phyloP scores from a whole-genome alignment of 2,329 filamentous ascomycete species.

The Ascocoryne sarcoides region DNA sequence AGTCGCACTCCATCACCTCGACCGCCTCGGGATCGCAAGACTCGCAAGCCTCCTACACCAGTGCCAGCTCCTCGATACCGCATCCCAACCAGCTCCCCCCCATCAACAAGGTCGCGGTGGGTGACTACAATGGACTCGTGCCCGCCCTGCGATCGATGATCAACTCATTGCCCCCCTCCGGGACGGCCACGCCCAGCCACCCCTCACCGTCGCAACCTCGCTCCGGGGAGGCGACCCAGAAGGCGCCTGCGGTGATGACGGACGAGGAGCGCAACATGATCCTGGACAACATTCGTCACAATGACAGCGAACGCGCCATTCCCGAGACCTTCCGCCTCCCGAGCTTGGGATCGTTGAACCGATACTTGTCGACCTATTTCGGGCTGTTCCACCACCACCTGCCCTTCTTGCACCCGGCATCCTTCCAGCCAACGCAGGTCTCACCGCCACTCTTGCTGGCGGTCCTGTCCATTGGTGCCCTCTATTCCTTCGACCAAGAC shows the following conservation, averaged over 20 bases:
- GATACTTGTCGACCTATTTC: slow-evolving; percentile 93
- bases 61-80: slow-evolving; percentile 46
- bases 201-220: slow-evolving; percentile 64
- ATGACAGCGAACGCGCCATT: slow-evolving; percentile 73
- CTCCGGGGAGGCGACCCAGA: slow-evolving; percentile 57
- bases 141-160: slow-evolving; percentile 64
- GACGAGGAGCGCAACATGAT: slow-evolving; percentile 83
- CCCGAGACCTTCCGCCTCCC: slow-evolving; percentile 87
- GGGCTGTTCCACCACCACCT: slow-evolving; percentile 94
- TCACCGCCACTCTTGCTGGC: slow-evolving; percentile 80
- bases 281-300: slow-evolving; percentile 73
- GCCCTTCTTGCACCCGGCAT: slow-evolving; percentile 88
- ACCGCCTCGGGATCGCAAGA: slow-evolving; percentile 62
- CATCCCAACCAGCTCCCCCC: slow-evolving; percentile 56
- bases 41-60: slow-evolving; percentile 54
- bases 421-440: slow-evolving; percentile 72
- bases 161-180: slow-evolving; percentile 60
- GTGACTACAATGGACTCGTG: slow-evolving; percentile 47
- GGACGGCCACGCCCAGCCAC: slow-evolving; percentile 61
- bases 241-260: slow-evolving; percentile 69
- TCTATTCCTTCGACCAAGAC: slow-evolving; percentile 96
- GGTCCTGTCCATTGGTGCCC: slow-evolving; percentile 86
- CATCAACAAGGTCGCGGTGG: slow-evolving; percentile 51
- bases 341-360: slow-evolving; percentile 70
- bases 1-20: slow-evolving; percentile 65